phyloP scores from a whole-genome alignment of 257 asterid genomes.

The Rubia yunnanensis region DNA sequence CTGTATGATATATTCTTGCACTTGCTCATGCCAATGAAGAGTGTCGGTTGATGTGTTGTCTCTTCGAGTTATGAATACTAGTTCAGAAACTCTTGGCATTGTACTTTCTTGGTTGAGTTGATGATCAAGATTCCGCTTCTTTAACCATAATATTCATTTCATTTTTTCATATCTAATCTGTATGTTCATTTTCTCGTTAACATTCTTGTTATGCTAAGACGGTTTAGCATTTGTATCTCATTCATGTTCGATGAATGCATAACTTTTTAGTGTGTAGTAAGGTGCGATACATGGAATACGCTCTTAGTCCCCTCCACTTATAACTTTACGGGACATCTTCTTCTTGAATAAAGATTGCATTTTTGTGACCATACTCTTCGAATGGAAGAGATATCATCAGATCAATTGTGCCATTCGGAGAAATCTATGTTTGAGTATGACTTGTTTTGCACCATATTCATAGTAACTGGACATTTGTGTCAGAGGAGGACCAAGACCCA shows the following conservation, averaged over 20 bases:
- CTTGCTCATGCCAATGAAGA: slow-evolving; percentile 30
- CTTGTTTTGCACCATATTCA: neutral
- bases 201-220: neutral
- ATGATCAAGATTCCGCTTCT: neutral
- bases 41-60: slow-evolving; percentile 21
- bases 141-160: neutral
- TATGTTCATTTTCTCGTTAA: neutral
- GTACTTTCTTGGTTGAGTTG: neutral
- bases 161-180: slow-evolving; percentile 4
- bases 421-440: no score
- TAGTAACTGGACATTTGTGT: neutral
- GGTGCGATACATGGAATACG: no score
- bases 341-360: no score
- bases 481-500: no score
- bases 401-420: no score
- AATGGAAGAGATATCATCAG: no score
- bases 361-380: no score
- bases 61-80: slow-evolving; percentile 19
- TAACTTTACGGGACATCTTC: no score
- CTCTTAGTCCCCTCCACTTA: no score
- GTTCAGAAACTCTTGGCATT: slow-evolving; percentile 9
- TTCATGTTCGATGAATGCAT: no score
- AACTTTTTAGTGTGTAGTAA: no score
- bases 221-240: neutral
- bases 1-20: slow-evolving; percentile 31